These are phyloP conservation scores for Tetrastigma voinierianum DNA, from an alignment of 164 flowering plant species.

Conservation along the genomic window DNA sequence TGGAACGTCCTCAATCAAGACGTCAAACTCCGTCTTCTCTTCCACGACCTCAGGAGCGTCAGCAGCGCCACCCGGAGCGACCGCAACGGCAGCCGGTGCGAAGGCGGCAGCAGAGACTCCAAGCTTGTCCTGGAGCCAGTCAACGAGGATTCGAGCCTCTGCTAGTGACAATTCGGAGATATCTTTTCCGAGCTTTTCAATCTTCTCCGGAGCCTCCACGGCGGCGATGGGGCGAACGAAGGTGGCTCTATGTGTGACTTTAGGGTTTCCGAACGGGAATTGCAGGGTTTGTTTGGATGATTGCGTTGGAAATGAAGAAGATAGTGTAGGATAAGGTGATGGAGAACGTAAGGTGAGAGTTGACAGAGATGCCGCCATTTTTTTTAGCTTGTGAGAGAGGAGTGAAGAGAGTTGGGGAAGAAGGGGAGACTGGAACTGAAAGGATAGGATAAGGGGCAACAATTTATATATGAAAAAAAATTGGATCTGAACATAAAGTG, in stretches of 20 bases:
- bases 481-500: neutral
- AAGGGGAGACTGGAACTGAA: constrained; percentile 1
- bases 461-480: neutral
- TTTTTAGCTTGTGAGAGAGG: neutral
- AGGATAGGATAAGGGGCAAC: constrained; percentile 14
- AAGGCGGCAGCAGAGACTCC: constrained; percentile 91
- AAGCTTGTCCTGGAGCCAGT: constrained; percentile 81
- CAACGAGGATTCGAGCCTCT: constrained; percentile 69
- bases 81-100: constrained; percentile 70
- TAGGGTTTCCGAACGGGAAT: constrained; percentile 20
- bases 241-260: constrained; percentile 32
- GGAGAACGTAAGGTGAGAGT: constrained; percentile 38
- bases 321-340: constrained; percentile 17
- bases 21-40: constrained; percentile 99
- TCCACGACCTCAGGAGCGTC: constrained; percentile 52
- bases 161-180: constrained; percentile 63
- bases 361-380: constrained; percentile 38
- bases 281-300: constrained; percentile 12
- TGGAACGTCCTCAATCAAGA: constrained; percentile 80
- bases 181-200: constrained; percentile 53
- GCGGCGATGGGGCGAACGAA: constrained; percentile 51
- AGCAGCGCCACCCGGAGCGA: constrained; percentile 41
- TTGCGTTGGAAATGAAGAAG: constrained; percentile 24
- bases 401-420: constrained; percentile 6
- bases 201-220: constrained; percentile 57